These are phyloP conservation scores for Podospora pseudoanserina DNA, from an alignment of 495 filamentous ascomycete genomes.

Conservation along the genomic window DNA sequence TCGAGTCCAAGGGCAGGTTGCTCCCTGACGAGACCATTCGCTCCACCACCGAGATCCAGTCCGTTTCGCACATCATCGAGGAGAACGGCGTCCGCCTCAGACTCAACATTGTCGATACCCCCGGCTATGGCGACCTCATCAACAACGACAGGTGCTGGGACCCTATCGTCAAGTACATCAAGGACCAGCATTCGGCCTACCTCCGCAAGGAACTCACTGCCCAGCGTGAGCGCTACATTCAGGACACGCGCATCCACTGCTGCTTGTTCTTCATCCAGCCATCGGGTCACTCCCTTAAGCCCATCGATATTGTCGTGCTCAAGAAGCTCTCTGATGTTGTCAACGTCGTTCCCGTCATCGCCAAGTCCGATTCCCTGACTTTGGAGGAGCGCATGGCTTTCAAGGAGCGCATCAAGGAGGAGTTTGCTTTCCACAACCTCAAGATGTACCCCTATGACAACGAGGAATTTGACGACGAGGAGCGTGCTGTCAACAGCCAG, in stretches of 20 bases:
- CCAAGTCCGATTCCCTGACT: slow-evolving; percentile 95
- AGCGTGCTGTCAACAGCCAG: slow-evolving; percentile 85
- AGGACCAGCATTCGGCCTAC: slow-evolving; percentile 99
- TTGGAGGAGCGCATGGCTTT: slow-evolving; percentile 93
- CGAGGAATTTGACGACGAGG: slow-evolving; percentile 96
- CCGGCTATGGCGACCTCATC: slow-evolving; percentile 88
- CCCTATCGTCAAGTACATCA: slow-evolving; percentile 99
- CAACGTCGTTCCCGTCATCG: slow-evolving; percentile 98
- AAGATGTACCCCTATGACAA: slow-evolving; percentile 99
- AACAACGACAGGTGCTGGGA: slow-evolving; percentile 99
- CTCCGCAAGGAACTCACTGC: slow-evolving; percentile 99
- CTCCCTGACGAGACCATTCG: slow-evolving; percentile 88
- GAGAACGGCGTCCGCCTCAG: slow-evolving; percentile 98
- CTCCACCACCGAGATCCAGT: slow-evolving; percentile 95
- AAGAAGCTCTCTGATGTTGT: slow-evolving; percentile 99
- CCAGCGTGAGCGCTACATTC: slow-evolving; percentile 97
- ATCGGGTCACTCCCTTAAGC: slow-evolving; percentile 94
- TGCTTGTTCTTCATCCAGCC: slow-evolving; percentile 99
- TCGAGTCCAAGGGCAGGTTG: slow-evolving; percentile 95
- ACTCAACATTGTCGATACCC: slow-evolving; percentile 95
- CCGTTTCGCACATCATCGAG: slow-evolving; percentile 97
- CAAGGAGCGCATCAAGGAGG: slow-evolving; percentile 99
- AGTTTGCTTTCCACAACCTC: slow-evolving; percentile 98
- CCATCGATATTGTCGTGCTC: slow-evolving; percentile 98
- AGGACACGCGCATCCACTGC: slow-evolving; percentile 98